Base-by-base conservation (phyloP, 2,329 filamentous ascomycete species). In the Penicillium rolfsii region DNA sequence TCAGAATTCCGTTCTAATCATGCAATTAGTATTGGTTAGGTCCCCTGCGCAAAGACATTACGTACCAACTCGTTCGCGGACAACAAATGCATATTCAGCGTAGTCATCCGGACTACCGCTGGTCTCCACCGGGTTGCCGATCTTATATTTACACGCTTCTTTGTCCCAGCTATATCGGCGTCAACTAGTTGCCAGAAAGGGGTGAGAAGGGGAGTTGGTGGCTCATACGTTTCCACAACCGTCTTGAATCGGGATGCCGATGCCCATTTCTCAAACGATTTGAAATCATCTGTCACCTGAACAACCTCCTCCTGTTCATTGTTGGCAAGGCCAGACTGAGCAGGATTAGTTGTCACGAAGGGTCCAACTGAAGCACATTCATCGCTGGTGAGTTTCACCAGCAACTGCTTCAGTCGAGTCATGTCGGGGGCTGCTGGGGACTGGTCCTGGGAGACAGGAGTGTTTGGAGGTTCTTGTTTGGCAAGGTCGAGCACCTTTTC, bases 131-230 rank as follows among this genome's bases (percentile, higher is more conserved):
- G 63, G 69, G 65, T 60, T 36, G n/a, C n/a, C n/a, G n/a, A 70
- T 62, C 62, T 69, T 71, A 58, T 72, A 73, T 64, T 67, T 71
- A 33, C 64, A 69, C 46, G 54, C 64, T 40, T 68, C 65, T 55
- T 67, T 64, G 57, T 72, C 64, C 65, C 59, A 72, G 14, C 68
- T 72, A 58, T 14, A 58, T 50, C 43, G 0, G 16, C 50, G 48
- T 65, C 36, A 22, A 22, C 38, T n/a, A n/a, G n/a, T n/a, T n/a
- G n/a, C n/a, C n/a, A n/a, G n/a, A n/a, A n/a, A n/a, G n/a, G n/a
- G n/a, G n/a, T n/a, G n/a, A 33, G 8, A 62, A 55, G 61, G 12
- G 49, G 40, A n/a, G 52, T 36, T 49, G 30, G 28, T 22, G 30
- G 14, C 30, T 24, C 49, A 38, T 52, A 52, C 49, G 49, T 52